Evolutionary conservation across 1,284 basidiomycete genomes (phyloP).

Genomic region (Cutaneotrichosporon cyanovorans): DNA sequence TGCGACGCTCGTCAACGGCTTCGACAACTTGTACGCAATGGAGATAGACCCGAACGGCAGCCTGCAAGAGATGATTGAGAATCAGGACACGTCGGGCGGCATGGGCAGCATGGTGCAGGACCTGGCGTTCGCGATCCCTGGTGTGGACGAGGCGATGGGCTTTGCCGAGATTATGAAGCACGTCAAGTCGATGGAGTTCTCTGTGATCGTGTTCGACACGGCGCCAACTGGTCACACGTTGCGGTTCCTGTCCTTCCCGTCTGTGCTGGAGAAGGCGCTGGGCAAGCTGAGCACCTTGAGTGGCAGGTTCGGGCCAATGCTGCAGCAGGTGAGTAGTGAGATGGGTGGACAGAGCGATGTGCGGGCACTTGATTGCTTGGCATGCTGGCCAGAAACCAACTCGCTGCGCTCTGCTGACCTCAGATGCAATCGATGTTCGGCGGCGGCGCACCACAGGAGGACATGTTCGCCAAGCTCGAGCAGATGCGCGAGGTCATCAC

Average conservation of each 20-base stretch:
- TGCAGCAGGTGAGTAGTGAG: conserved; percentile 75
- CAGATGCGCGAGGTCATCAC: conserved; percentile 95
- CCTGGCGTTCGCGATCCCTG: conserved; percentile 95
- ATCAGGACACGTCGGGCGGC: conserved; percentile 76
- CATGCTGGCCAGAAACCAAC: too few relatives aligned
- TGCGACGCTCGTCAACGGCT: conserved; percentile 97
- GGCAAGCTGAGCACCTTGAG: conserved; percentile 88
- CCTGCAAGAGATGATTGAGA: conserved; percentile 98
- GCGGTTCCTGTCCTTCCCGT: conserved; percentile 95
- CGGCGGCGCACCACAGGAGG: conserved; percentile 67
- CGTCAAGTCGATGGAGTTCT: conserved; percentile 99
- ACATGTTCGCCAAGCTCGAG: conserved; percentile 97
- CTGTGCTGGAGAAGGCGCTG: conserved; percentile 92
- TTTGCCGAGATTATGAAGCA: conserved; percentile 99
- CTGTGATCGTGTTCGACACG: conserved; percentile 97
- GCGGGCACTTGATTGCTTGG: too few relatives aligned
- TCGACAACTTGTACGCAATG: conserved; percentile 95
- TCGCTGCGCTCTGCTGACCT: not conserved
- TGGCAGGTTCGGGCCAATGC: conserved; percentile 93
- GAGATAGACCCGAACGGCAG: conserved; percentile 97
- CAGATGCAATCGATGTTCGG: conserved; percentile 91
- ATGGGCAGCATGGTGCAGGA: conserved; percentile 99
- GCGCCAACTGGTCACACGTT: conserved; percentile 97
- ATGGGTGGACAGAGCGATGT: too few relatives aligned
- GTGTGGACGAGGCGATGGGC: conserved; percentile 99